phyloP scores from a whole-genome alignment of 768 basidiomycete genomes.

The Mycena filopes region DNA sequence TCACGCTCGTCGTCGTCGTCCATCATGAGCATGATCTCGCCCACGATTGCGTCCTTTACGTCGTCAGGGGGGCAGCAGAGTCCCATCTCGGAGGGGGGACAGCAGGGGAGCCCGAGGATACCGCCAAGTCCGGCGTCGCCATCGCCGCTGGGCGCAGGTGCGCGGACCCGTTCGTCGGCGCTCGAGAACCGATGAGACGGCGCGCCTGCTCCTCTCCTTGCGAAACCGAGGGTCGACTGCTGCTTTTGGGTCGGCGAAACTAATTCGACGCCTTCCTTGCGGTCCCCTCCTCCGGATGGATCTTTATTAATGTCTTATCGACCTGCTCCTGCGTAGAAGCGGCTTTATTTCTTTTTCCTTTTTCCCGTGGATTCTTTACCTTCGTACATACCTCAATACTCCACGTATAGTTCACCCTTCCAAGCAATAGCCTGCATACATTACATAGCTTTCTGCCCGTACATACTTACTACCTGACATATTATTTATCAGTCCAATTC shows the following conservation, averaged over 20 bases:
- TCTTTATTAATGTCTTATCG: conserved; percentile 28
- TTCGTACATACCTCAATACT: neutral
- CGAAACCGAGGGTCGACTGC: neutral
- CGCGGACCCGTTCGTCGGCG: conserved; percentile 37
- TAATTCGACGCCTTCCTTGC: neutral
- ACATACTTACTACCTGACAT: conserved; percentile 8
- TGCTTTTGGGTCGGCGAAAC: neutral
- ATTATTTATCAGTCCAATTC: conserved; percentile 26
- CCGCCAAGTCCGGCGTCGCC: conserved; percentile 41
- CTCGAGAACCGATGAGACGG: conserved; percentile 23
- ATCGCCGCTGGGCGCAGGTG: conserved; percentile 18
- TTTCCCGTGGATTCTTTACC: conserved; percentile 8
- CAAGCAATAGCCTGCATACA: conserved; percentile 24
- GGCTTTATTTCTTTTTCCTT: neutral
- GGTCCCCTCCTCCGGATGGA: conserved; percentile 25
- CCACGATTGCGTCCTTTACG: conserved; percentile 26
- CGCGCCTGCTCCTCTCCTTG: neutral
- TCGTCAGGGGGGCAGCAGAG: conserved; percentile 4
- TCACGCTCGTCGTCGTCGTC: conserved; percentile 60
- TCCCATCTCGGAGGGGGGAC: conserved; percentile 17
- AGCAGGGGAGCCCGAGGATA: conserved; percentile 24
- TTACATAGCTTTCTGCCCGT: conserved; percentile 17
- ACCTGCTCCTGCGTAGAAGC: conserved; percentile 20
- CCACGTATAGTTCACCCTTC: conserved; percentile 23
- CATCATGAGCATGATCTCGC: conserved; percentile 51